Evolutionary conservation across 2,329 filamentous ascomycete species (phyloP), one percentile per base, ranked within the genome.

Genomic region (Cladophialophora yegresii): DNA sequence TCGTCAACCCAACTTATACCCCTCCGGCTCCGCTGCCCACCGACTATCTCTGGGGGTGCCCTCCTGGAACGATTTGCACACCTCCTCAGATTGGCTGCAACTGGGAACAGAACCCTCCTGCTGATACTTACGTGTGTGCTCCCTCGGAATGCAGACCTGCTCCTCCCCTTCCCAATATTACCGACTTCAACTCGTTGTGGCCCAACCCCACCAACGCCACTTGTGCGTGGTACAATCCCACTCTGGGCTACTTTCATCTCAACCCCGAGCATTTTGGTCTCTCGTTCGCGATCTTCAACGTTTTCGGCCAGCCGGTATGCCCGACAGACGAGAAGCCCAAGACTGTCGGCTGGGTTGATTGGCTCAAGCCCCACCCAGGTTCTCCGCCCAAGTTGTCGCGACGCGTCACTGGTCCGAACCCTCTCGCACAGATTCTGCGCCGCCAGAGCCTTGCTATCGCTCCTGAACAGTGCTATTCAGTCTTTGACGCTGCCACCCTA

Each of bases 261-360:
- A 79, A 87, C 62, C 85, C 88, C 0, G 73, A 79, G 2, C 80
- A 80, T 0, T 91, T 90, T 64, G 87, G 87, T 4, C 77, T 90
- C 12, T 83, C 80, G 60, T 87, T 85, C 65, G 83, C 82, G 49
- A 86, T 90, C 23, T 90, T 89, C 66, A 78, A 66, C 43, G 58
- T 64, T 13, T 58, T 56, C 22, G 67, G 61, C 20, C 67, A 68
- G 26, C 61, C 65, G 5, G 22, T 45, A 7, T 69, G 67, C 54
- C 63, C 63, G 7, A 53, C 61, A 9, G 28, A 12, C 3, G 32
- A 22, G 5, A 7, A 20, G 10, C 10, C 47, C 20, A 26, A 28
- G 32, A 61, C 51, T 8, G 45, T 23, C 13, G 61, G 61, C 53
- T 43, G 26, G 30, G 43, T 47, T 54, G 61, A 56, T 28, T 66